Base-by-base conservation (phyloP, 2,329 filamentous ascomycete genomes). In the Didymella segeticola region DNA sequence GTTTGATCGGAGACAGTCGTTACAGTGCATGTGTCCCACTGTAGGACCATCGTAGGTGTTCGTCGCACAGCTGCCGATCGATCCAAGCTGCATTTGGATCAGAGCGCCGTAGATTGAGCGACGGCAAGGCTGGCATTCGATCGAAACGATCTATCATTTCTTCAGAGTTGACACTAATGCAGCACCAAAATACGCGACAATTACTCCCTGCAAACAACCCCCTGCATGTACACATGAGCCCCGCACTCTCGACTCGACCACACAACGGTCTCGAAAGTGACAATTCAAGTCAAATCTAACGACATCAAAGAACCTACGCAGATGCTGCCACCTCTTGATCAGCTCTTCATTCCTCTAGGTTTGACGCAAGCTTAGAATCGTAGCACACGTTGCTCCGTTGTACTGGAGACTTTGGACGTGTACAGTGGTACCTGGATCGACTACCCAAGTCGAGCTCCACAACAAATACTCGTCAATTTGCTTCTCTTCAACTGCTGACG, bases 141-240 rank as follows among this genome's bases (percentile, higher is more conserved):
- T 41, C n/a, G 33, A 54, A 25, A 26, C 27, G 39, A 54, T 49
- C 34, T 41, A 43, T 54, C 51, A 48, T 27, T 37, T 54, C 23
- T 19, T 46, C 33, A 31, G 25, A 10, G 7, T 25, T 25, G 23
- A 37, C 51, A 45, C 51, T 54, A 54, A 49, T 46, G 51, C 51
- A 49, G 51, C 51, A 46, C 51, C 22, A 43, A 38, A 25, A 33
- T 54, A 49, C 39, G 39, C 45, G 45, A 54, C 39, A 14, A 26
- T 15, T 33, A n/a, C 22, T 48, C 51, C 51, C 51, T 49, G 51
- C 43, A 43, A 34, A 22, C 26, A 29, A n/a, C n/a, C n/a, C 30
- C 38, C 20, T 38, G 33, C 48, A 26, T 12, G 48, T 31, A 46
- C 45, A 54, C 39, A 53, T n/a, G 27, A 31, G 46, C 51, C 51